These are phyloP conservation scores for Euphorbia lathyris DNA, from an alignment of 345 rosid species.

Conservation along the genomic window DNA sequence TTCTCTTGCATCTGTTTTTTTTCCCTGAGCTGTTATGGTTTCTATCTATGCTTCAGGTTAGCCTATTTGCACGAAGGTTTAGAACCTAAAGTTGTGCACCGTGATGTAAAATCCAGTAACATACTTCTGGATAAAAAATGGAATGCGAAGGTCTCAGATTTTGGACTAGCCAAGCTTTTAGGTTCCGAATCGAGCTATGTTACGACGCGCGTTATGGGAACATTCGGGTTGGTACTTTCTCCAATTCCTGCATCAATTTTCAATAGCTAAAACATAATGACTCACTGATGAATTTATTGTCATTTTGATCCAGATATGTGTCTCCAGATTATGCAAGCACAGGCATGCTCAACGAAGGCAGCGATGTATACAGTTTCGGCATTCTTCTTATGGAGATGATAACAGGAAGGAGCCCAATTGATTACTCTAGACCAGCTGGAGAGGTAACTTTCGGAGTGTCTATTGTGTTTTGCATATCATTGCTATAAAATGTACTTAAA, in stretches of 20 bases:
- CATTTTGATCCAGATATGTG: slow-evolving; percentile 55
- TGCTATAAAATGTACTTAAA: background rate
- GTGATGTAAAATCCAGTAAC: slow-evolving; percentile 91
- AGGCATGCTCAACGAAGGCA: slow-evolving; percentile 92
- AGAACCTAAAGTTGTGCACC: slow-evolving; percentile 94
- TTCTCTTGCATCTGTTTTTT: background rate
- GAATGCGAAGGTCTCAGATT: slow-evolving; percentile 87
- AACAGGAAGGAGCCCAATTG: slow-evolving; percentile 88
- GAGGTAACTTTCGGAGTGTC: slow-evolving; percentile 46
- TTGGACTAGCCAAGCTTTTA: slow-evolving; percentile 85
- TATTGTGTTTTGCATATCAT: background rate
- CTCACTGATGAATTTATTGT: background rate
- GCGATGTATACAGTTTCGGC: slow-evolving; percentile 93
- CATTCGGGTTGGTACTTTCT: slow-evolving; percentile 65
- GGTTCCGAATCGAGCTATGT: slow-evolving; percentile 86
- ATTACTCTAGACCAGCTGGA: slow-evolving; percentile 84
- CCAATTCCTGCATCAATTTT: background rate
- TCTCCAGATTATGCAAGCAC: slow-evolving; percentile 97
- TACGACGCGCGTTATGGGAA: slow-evolving; percentile 97
- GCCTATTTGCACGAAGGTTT: slow-evolving; percentile 97
- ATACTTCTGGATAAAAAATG: slow-evolving; percentile 78
- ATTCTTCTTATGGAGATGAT: slow-evolving; percentile 90
- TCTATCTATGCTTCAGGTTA: slow-evolving; percentile 42
- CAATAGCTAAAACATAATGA: background rate
- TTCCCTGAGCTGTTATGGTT: slow-evolving; percentile 10